Base-by-base conservation (phyloP, 2,329 filamentous ascomycete genomes). In the Eutypella sp. region DNA sequence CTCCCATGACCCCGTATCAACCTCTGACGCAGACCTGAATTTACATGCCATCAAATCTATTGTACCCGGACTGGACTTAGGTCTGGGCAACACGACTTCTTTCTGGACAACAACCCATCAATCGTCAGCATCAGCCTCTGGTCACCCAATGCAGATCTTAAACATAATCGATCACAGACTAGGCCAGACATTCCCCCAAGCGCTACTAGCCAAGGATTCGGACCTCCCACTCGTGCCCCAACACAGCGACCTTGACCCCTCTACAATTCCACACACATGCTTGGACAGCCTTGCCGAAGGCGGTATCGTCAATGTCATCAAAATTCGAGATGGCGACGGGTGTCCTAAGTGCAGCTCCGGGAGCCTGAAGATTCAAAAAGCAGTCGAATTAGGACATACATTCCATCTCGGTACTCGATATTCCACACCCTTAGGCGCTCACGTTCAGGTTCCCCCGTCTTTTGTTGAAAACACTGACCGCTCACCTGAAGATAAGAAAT, bases 341-440 rank as follows among this genome's bases (percentile, higher is more conserved):
- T 99, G 93, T 57, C 81, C 87, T 0, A 72, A 75, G 33, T 99
- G 93, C 62, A 59, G 68, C 0, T 58, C 72, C 0, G 86, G 86
- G 0, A 70, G 65, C 2, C 71, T 97, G 19, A 73, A 72, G 37
- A 73, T 87, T 3, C 77, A 85, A 47, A 84, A 79, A 50, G 88
- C 90, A 7, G 84, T 97, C 41, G 93, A 99, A 67, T 76, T 97
- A 15, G 93, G 89, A 1, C 93, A 99, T 66, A 97, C 93, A 0
- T 99, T 99, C 68, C 84, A 95, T 64, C 82, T 99, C 2, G 91
- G 92, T 10, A 91, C 88, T 2, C 81, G 91, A 24, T 99, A 99
- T 69, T 91, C 87, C 20, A 73, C 79, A 18, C 85, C 89, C 0
- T 74, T 99, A 1, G 70, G 76, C 7, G 86, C 88, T 1, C 73